A percentile compares a stretch with the other conserved stretches of the same genome.
phyloP scores from a whole-genome alignment of 2,329 filamentous ascomycete species.

The Sclerotinia subarctica region DNA sequence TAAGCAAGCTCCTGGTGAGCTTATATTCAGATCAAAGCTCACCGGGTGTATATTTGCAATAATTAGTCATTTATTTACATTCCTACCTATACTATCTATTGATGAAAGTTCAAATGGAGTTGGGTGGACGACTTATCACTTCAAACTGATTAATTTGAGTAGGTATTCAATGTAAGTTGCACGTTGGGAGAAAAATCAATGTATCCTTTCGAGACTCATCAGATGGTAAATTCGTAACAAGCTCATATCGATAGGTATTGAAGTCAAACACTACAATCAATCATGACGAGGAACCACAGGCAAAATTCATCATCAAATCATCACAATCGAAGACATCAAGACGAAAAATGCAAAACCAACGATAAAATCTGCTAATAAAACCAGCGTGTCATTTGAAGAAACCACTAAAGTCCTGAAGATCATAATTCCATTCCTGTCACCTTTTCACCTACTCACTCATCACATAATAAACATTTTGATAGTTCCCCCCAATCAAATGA shows the following conservation, averaged over 20 bases:
- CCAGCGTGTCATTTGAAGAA: background rate
- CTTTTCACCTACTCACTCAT: background rate
- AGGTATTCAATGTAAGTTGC: background rate
- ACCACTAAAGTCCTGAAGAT: background rate
- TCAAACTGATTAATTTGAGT: background rate
- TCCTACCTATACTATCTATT: too few species aligned
- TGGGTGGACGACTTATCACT: background rate
- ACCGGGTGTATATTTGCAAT: background rate
- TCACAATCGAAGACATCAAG: background rate
- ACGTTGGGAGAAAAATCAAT: too few species aligned
- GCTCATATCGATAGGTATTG: background rate
- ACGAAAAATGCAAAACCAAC: background rate
- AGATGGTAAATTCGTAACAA: background rate
- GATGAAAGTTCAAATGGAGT: too few species aligned
- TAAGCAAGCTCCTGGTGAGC: background rate
- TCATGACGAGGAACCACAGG: background rate
- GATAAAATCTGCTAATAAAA: slow-evolving; percentile 6
- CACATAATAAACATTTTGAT: background rate
- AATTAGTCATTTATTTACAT: too few species aligned
- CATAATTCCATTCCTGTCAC: slow-evolving; percentile 3
- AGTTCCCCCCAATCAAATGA: background rate
- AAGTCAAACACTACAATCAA: background rate
- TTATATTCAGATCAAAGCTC: background rate
- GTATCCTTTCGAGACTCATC: background rate
- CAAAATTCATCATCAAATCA: background rate